Evolutionary conservation across 805 yeast species (phyloP), one percentile per base, ranked within the genome.

Genomic region (Zygosaccharomyces siamensis): DNA sequence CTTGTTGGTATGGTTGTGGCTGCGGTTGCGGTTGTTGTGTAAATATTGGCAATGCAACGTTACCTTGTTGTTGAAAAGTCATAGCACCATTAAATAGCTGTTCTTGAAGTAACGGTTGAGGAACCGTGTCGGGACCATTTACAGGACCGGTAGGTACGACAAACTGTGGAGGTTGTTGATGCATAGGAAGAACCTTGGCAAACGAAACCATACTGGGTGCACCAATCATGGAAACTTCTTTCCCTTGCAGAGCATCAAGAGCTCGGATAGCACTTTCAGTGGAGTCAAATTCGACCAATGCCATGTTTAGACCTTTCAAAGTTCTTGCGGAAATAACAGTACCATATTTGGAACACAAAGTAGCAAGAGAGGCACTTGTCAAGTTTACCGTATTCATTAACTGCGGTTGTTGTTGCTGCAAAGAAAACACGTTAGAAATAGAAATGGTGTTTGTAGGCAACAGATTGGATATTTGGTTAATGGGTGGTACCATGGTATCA

Each of bases 241-340:
- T 81, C 54, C 89, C 95, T 60, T 86, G 88, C 61, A 90, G 76
- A 43, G 75, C 79, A 12, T 87, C 85, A 61, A 83, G 82, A 45
- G 96, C 89, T 42, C 75, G 77, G 74, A 86, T 80, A 7, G 99
- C 95, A 28, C 80, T 72, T 45, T 88, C 96, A 5, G 85, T 68
- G 24, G 77, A 71, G 3, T 77, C 76, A 65, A 87, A 90, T 64
- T 86, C 93, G 20, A 87, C 84, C 48, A 89, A 72, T 1, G 84
- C 87, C 60, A 69, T 63, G 46, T 72, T 72, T 10, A 71, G 61
- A 5, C 73, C 73, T 42, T 73, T 70, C 39, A 89, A 72, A 16
- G 87, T 75, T 45, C 86, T 73, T 4, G 86, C 81, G 2, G 84
- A 76, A 43, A 75, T 66, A 23, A 84, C 73, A 4, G 72, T 69